Base-by-base conservation (phyloP, 768 basidiomycete genomes). In the Lactarius evosmus region DNA sequence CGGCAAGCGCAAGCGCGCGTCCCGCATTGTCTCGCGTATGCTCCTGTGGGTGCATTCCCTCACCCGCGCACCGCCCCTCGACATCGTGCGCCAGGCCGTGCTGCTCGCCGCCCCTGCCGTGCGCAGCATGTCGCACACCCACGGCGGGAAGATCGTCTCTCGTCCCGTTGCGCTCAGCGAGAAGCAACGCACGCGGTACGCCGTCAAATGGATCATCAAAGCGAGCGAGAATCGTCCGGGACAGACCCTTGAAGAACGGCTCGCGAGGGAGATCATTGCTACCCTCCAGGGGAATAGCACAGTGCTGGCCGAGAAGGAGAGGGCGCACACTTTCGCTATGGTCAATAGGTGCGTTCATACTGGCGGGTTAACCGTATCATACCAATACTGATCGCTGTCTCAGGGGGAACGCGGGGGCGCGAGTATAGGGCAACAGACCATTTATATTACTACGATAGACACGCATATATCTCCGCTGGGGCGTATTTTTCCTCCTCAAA, bases 191-290 rank as follows among this genome's bases (percentile, higher is more conserved):
- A 83, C 85, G 51, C 80, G 84, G 36, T 81, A 78, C 54, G 94
- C 86, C 3, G 78, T 96, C 40, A 72, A 79, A 65, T 91, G 88
- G 82, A 86, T 97, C 17, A 67, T 93, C 51, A 76, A 85, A 6
- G 85, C 84, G 14, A 82, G 83, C 65, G 80, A 87, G 63, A 77
- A 75, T 60, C 80, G 81, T 46, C 72, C 80, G 0, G 89, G 87
- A 27, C 80, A 80, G 69, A 82, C 77, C 0, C 66, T 88, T 7
- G 85, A 86, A 67, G 85, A 89, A 70, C 78, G 93, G 63, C 73
- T 96, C 65, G 93, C 93, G 33, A 79, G 84, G 71, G 93, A 96
- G 76, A 76, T 95, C 34, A 79, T 97, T 50, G 80, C 78, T 0
- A 82, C 92, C 22, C 67, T 92, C n/a, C 78, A 88, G 69, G 85